Conservation (phyloP, 805 yeast species). For the Myxozyma neglecta region DNA sequence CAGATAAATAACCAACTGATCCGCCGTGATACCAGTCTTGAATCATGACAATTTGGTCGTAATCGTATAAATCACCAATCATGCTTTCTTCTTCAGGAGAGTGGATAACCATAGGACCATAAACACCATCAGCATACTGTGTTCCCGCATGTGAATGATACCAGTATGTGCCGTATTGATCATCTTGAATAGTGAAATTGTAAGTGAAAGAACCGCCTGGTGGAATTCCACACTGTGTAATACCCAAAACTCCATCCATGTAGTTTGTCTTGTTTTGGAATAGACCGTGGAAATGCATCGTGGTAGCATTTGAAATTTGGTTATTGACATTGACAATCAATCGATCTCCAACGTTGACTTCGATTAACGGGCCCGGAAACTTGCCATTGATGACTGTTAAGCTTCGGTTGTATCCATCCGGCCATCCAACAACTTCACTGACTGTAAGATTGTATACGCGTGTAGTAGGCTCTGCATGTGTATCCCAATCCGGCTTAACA, state of each 20-base stretch:
- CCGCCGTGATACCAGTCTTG: constrained; percentile 46
- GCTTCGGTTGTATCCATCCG: constrained; percentile 56
- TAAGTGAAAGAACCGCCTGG: constrained; percentile 71
- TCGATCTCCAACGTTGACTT: constrained; percentile 75
- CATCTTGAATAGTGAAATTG: constrained; percentile 71
- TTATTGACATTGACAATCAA: constrained; percentile 70
- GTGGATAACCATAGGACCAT: constrained; percentile 50
- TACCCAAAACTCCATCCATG: constrained; percentile 88
- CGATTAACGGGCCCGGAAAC: constrained; percentile 82
- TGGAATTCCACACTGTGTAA: constrained; percentile 86
- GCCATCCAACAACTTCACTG: constrained; percentile 46
- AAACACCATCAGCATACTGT: constrained; percentile 85
- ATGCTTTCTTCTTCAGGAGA: constrained; percentile 42
- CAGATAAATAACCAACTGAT: constrained; percentile 41
- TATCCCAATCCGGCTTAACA: constrained; percentile 19
- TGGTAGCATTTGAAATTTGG: constrained; percentile 64
- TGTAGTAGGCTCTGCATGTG: constrained; percentile 27
- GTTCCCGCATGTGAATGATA: constrained; percentile 91
- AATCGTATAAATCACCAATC: constrained; percentile 36
- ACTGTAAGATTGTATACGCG: constrained; percentile 44
- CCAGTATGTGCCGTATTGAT: constrained; percentile 90
- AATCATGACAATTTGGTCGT: constrained; percentile 43
- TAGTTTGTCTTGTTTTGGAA: constrained; percentile 72
- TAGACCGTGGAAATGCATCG: constrained; percentile 91
- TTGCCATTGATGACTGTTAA: constrained; percentile 64